Evolutionary conservation across 2,329 filamentous ascomycete genomes (phyloP).

Genomic region (Chaetomiaceae sp.): DNA sequence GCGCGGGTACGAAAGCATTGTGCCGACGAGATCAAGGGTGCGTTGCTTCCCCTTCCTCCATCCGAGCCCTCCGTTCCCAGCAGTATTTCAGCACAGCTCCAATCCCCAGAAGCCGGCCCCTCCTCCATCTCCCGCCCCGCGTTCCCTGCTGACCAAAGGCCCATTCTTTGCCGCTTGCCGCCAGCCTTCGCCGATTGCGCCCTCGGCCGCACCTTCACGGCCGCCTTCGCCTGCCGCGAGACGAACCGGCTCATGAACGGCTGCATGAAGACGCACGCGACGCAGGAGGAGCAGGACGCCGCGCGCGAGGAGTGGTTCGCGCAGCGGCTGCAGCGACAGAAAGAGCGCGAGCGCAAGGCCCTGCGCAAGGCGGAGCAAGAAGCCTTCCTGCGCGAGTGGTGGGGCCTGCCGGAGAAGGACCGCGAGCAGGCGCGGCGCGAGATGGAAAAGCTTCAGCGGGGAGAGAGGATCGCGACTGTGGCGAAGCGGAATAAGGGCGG

Average conservation of each 20-base stretch:
- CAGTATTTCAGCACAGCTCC: too few relatives aligned
- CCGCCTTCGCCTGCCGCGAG: slow-evolving; percentile 77
- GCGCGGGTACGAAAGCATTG: slow-evolving; percentile 71
- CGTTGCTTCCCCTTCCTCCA: slow-evolving; percentile 13
- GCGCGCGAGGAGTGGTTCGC: slow-evolving; percentile 93
- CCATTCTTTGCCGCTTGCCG: not conserved
- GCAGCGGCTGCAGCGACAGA: slow-evolving; percentile 62
- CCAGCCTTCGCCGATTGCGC: slow-evolving; percentile 90
- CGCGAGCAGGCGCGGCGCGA: slow-evolving; percentile 45
- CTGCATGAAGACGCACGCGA: slow-evolving; percentile 86
- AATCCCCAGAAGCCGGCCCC: too few relatives aligned
- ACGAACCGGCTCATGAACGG: slow-evolving; percentile 83
- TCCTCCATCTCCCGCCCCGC: too few relatives aligned
- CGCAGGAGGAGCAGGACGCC: slow-evolving; percentile 75
- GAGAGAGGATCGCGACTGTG: slow-evolving; percentile 52
- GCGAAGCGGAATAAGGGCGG: slow-evolving; percentile 34
- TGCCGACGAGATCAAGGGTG: slow-evolving; percentile 71
- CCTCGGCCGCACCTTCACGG: slow-evolving; percentile 74
- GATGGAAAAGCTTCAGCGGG: slow-evolving; percentile 44
- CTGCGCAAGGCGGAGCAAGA: slow-evolving; percentile 56
- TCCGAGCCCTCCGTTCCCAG: not conserved
- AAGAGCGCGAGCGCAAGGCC: slow-evolving; percentile 59
- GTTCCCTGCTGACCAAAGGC: not conserved
- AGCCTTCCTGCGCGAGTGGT: slow-evolving; percentile 61
- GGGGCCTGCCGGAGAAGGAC: slow-evolving; percentile 55